Evolutionary conservation across 495 filamentous ascomycete genomes (phyloP).

Genomic region (Trichoderma orchidacearum): DNA sequence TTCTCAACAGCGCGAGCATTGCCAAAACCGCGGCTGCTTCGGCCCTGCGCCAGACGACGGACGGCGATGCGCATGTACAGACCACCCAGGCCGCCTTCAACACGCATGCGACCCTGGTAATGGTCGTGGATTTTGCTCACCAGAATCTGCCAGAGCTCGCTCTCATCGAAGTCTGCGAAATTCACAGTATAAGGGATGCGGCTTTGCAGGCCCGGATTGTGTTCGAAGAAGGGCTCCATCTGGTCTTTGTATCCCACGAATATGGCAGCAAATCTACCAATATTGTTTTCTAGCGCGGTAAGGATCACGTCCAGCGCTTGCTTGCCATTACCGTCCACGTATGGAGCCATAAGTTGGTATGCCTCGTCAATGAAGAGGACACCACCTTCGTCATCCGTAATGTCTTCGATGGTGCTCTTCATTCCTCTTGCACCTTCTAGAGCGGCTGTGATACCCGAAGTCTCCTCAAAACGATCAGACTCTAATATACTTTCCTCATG

Average conservation of each 20-base stretch:
- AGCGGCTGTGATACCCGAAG: conserved; percentile 52
- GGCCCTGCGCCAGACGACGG: conserved; percentile 43
- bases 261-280: conserved; percentile 62
- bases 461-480: conserved; percentile 42
- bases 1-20: conserved; percentile 63
- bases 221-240: conserved; percentile 70
- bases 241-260: conserved; percentile 63
- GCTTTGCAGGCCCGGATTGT: conserved; percentile 63
- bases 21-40: conserved; percentile 55
- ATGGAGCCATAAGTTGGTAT: conserved; percentile 52
- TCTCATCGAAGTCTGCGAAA: conserved; percentile 58
- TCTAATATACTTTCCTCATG: conserved; percentile 44
- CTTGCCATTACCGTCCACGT: conserved; percentile 29
- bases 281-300: conserved; percentile 62
- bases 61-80: conserved; percentile 53
- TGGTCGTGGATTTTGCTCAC: conserved; percentile 32
- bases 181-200: conserved; percentile 52
- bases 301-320: conserved; percentile 63
- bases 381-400: conserved; percentile 46
- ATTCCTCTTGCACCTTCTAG: conserved; percentile 43
- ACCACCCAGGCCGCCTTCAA: conserved; percentile 45
- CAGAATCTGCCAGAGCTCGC: conserved; percentile 46
- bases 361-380: conserved; percentile 69
- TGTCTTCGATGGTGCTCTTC: conserved; percentile 41
- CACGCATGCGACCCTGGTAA: conserved; percentile 38